These are phyloP conservation scores for Hyparrhenia diplandra DNA, from an alignment of 176 grass and related monocot genomes.

Conservation along the genomic window DNA sequence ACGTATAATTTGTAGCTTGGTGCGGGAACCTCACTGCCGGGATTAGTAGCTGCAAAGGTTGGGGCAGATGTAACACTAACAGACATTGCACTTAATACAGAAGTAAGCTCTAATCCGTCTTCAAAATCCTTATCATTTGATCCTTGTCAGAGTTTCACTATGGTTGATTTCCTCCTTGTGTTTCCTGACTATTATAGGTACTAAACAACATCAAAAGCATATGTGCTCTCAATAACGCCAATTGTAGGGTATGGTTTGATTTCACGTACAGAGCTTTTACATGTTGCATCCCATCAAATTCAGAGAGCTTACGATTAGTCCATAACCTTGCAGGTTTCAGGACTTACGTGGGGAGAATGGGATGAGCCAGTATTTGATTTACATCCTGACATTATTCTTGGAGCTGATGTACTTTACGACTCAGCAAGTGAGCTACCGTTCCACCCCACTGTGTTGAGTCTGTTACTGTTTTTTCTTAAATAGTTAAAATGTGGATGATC, in stretches of 20 bases:
- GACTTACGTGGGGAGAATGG: slow-evolving; percentile 84
- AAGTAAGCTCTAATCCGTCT: no score
- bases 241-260: slow-evolving; percentile 32
- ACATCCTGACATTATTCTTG: slow-evolving; percentile 69
- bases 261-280: neutral
- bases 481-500: neutral
- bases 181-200: slow-evolving; percentile 48
- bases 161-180: neutral
- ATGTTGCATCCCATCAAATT: neutral
- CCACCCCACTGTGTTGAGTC: neutral
- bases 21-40: no score
- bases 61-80: no score
- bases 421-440: slow-evolving; percentile 46
- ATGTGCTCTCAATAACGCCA: slow-evolving; percentile 53
- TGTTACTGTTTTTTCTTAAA: neutral
- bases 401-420: slow-evolving; percentile 79
- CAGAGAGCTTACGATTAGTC: neutral
- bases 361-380: slow-evolving; percentile 54
- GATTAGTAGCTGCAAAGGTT: no score
- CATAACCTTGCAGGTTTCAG: slow-evolving; percentile 49
- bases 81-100: no score
- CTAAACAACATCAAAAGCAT: slow-evolving; percentile 68
- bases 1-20: no score
- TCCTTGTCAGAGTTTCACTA: neutral
- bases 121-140: neutral